A percentile compares a stretch with the other conserved stretches of the same genome.
Evolutionary conservation across 805 yeast species (phyloP).

Genomic region (Kuraishia ogatae): DNA sequence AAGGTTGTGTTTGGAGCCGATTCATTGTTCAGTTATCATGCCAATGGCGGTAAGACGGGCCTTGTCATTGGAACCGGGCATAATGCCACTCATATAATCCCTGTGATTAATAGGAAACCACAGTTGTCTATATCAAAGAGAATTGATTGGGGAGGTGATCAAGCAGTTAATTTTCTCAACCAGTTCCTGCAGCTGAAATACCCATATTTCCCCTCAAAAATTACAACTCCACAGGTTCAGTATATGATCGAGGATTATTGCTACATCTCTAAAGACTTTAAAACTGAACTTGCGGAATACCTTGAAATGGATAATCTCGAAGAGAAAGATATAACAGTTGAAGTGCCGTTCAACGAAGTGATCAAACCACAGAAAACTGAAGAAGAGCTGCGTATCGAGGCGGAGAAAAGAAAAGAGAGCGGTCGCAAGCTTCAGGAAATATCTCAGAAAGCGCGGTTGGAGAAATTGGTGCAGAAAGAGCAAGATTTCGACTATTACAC

Average conservation of each 20-base stretch:
- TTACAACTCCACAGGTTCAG: constrained; percentile 56
- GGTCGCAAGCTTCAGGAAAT: constrained; percentile 89
- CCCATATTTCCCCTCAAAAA: constrained; percentile 80
- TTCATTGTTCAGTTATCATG: constrained; percentile 66
- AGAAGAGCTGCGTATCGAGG: constrained; percentile 70
- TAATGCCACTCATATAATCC: constrained; percentile 76
- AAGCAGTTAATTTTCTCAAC: constrained; percentile 54
- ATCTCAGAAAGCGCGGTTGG: constrained; percentile 76
- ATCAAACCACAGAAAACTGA: constrained; percentile 67
- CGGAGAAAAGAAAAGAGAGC: constrained; percentile 74
- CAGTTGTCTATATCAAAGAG: constrained; percentile 62
- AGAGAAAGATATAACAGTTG: constrained; percentile 64
- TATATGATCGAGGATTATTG: constrained; percentile 68
- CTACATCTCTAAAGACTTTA: constrained; percentile 64
- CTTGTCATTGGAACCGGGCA: constrained; percentile 79
- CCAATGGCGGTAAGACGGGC: constrained; percentile 53
- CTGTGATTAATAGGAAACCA: constrained; percentile 68
- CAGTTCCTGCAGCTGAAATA: constrained; percentile 69
- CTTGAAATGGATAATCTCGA: constrained; percentile 60
- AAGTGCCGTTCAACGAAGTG: constrained; percentile 69
- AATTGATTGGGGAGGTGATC: constrained; percentile 88
- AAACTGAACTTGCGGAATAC: constrained; percentile 46
- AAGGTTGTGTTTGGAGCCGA: constrained; percentile 77
- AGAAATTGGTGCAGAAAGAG: constrained; percentile 72
- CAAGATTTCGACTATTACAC: constrained; percentile 70